These are phyloP conservation scores for Stemphylium vesicarium DNA, from an alignment of 2,329 filamentous ascomycete species.

Conservation along the genomic window DNA sequence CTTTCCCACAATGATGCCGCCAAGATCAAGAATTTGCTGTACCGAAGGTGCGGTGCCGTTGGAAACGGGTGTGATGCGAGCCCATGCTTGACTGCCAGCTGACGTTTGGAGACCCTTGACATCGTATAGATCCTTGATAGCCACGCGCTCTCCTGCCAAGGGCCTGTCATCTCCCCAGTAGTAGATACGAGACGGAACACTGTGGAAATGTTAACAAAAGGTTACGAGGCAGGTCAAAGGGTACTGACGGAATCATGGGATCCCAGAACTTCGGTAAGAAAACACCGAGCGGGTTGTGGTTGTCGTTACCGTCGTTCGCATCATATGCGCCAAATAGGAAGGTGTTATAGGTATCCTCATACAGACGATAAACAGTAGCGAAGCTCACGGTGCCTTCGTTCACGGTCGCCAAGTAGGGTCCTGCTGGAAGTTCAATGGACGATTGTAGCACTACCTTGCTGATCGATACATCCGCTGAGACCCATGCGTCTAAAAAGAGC, in stretches of 20 bases:
- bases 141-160: slow-evolving; percentile 36
- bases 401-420: slow-evolving; percentile 37
- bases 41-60: slow-evolving; percentile 31
- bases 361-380: slow-evolving; percentile 38
- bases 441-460: slow-evolving; percentile 2
- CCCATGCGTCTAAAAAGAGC: slow-evolving; percentile 19
- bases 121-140: slow-evolving; percentile 36
- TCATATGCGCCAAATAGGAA: slow-evolving; percentile 43
- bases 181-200: slow-evolving; percentile 51
- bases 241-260: slow-evolving; percentile 37
- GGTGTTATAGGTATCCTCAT: slow-evolving; percentile 37
- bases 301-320: slow-evolving; percentile 29
- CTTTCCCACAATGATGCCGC: slow-evolving; percentile 58
- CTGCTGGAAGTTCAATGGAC: slow-evolving; percentile 26
- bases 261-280: slow-evolving; percentile 38
- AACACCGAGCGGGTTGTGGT: slow-evolving; percentile 30
- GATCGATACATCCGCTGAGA: slow-evolving; percentile 10
- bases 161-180: slow-evolving; percentile 40
- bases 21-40: slow-evolving; percentile 34
- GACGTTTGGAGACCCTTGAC: slow-evolving; percentile 35
- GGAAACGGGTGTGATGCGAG: slow-evolving; percentile 22
- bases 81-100: slow-evolving; percentile 33
- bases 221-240: not conserved
- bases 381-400: slow-evolving; percentile 22
- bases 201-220: not conserved